Evolutionary conservation across 371 early-diverging fungal genomes (phyloP).

Genomic region (Fennellomyces sp.): DNA sequence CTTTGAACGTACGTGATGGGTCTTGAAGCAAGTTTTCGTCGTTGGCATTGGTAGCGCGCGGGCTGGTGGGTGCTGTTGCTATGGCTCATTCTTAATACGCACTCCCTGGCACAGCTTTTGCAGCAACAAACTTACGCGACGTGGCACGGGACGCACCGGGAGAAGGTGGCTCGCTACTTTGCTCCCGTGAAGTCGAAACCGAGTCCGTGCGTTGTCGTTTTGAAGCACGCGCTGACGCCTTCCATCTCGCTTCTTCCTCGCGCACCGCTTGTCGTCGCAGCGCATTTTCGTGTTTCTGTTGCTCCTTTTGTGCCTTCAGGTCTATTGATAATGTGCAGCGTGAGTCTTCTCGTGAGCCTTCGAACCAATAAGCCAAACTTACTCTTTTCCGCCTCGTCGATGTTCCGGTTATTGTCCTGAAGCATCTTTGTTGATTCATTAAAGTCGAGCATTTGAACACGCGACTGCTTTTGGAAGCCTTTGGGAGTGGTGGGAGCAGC

Average conservation of each 20-base stretch:
- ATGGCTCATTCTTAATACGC: background rate
- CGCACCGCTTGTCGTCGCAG: background rate
- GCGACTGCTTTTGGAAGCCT: conserved; percentile 19
- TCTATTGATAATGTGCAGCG: background rate
- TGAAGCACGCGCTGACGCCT: background rate
- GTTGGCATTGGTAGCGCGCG: background rate
- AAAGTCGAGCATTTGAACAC: conserved; percentile 23
- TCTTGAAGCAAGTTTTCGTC: conserved; percentile 1
- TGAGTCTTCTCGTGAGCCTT: background rate
- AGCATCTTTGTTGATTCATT: conserved; percentile 14
- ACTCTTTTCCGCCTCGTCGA: conserved; percentile 12
- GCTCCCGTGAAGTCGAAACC: background rate
- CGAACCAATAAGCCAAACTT: background rate
- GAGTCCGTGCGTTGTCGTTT: background rate
- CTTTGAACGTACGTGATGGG: background rate
- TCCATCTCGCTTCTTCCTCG: background rate
- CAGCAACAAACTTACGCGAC: background rate
- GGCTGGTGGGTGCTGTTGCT: background rate
- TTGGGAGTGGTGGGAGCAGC: conserved; percentile 5
- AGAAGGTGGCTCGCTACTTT: background rate
- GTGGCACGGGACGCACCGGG: background rate
- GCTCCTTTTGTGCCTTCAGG: background rate
- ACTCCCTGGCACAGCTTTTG: too few relatives aligned
- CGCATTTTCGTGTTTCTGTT: background rate
- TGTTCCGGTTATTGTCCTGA: conserved; percentile 10